phyloP scores from a whole-genome alignment of 129 eudicot species.

The Cynara cardunculus region DNA sequence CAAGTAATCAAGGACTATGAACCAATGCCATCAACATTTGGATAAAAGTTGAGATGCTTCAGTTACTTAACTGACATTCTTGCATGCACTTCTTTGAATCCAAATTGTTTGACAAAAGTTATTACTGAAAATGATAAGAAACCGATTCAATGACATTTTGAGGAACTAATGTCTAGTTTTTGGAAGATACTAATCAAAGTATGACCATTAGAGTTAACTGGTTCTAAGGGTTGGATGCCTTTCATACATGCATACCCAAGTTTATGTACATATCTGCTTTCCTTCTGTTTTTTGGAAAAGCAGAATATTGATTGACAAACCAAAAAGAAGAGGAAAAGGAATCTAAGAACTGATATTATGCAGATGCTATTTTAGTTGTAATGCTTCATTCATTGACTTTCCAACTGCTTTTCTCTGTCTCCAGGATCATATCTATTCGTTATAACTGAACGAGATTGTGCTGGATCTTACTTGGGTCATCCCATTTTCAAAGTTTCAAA shows the following conservation, averaged over 20 bases:
- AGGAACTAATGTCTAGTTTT: not conserved
- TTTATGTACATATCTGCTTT: not conserved
- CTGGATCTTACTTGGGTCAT: constrained; percentile 84
- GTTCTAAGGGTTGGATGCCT: not conserved
- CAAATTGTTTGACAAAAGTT: not conserved
- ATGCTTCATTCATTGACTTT: not conserved
- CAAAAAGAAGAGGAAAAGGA: not conserved
- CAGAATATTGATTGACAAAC: not conserved
- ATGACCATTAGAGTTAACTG: not conserved
- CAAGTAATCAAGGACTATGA: not conserved
- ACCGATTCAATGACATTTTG: not conserved
- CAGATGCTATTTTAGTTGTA: constrained; percentile 11
- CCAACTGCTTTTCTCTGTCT: constrained; percentile 7
- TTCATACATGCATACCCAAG: not conserved
- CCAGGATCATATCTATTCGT: constrained; percentile 80
- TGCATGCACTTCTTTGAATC: not conserved
- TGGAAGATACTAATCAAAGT: not conserved
- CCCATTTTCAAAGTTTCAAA: constrained; percentile 84
- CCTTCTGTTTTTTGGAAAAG: not conserved
- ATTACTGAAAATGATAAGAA: not conserved
- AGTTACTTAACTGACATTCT: not conserved
- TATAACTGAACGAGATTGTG: constrained; percentile 72
- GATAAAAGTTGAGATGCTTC: not conserved
- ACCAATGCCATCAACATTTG: not conserved
- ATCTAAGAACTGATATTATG: not conserved